Evolutionary conservation across 2,329 filamentous ascomycete species (phyloP), one percentile per base, ranked within the genome.

Genomic region (Cephalotrichum gorgonifer): DNA sequence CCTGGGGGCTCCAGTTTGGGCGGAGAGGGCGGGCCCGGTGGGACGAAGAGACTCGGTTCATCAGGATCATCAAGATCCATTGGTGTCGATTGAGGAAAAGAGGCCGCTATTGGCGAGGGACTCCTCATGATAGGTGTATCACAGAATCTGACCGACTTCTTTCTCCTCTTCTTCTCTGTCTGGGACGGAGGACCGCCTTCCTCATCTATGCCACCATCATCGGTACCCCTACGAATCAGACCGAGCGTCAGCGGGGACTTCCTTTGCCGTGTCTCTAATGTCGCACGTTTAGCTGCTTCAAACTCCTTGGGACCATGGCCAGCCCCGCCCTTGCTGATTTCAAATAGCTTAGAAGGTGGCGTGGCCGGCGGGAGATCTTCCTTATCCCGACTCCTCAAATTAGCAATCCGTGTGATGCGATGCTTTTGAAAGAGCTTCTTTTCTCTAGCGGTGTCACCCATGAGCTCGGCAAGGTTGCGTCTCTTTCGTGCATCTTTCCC

Each of bases 401-500:
- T 61, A 2, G 66, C 67, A 22, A 67, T 59, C 26, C 70, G 66
- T 22, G 57, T 54, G 1, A 61, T 49, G 11, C 60, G 64, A 48
- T 62, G 55, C 4, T 59, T 69, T 2, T 49, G 58, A 39, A 77
- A 73, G 9, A 68, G 51, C 43, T 66, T 72, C 1, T 67, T 64
- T 1, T 59, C 53, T 52, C 65, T 73, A 2, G 55, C 63, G 8
- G 67, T 55, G 56, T 79, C 69, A 14, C 57, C 57, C 51, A 71
- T 69, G 8, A 49, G 61, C 3, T 72, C 65, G 14, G 54, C 56
- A 3, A 78, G 57, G 12, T 54, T 65, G 2, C 49, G 41, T 14
- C 68, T 62, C 20, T 57, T 55, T 52, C 67, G 72, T 27, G 56
- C 60, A 25, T 54, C 58, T 50, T 23, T 39, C 14, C 47, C 47